Evolutionary conservation across 306 rosid genomes (phyloP).

Genomic region (Rosa lucieae): DNA sequence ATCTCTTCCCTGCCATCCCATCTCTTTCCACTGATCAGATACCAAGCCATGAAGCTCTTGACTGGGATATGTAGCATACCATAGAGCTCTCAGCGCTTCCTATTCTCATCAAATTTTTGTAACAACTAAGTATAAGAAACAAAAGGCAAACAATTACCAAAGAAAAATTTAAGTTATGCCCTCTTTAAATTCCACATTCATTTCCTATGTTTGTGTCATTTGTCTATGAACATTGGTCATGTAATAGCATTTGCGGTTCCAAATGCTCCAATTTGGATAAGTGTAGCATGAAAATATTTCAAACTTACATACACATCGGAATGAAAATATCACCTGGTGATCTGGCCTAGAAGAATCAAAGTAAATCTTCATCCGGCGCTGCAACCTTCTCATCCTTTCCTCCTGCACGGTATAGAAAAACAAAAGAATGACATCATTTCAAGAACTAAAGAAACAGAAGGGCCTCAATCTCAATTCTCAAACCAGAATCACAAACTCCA

Average conservation of each 20-base stretch:
- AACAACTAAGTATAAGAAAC: constrained; percentile 19
- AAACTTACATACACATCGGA: neutral
- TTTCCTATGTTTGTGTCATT: neutral
- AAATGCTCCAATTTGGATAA: neutral
- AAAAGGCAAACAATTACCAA: constrained; percentile 11
- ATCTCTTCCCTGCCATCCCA: constrained; percentile 98
- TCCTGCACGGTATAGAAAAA: constrained; percentile 43
- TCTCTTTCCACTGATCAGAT: constrained; percentile 95
- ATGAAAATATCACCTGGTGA: constrained; percentile 57
- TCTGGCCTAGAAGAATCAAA: constrained; percentile 72
- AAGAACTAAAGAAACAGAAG: neutral
- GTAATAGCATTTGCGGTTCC: neutral
- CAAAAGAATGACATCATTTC: neutral
- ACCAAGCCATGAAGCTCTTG: constrained; percentile 74
- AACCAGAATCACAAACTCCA: neutral
- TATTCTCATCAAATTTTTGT: constrained; percentile 37
- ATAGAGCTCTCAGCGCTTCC: constrained; percentile 85
- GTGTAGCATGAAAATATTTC: neutral
- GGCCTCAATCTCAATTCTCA: neutral
- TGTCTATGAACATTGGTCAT: neutral
- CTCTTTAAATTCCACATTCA: neutral
- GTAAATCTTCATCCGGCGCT: constrained; percentile 65
- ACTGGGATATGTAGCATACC: constrained; percentile 75
- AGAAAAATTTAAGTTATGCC: neutral
- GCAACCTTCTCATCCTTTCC: constrained; percentile 60